Evolutionary conservation across 1,284 basidiomycete genomes (phyloP).

Genomic region (Malassezia caprae): DNA sequence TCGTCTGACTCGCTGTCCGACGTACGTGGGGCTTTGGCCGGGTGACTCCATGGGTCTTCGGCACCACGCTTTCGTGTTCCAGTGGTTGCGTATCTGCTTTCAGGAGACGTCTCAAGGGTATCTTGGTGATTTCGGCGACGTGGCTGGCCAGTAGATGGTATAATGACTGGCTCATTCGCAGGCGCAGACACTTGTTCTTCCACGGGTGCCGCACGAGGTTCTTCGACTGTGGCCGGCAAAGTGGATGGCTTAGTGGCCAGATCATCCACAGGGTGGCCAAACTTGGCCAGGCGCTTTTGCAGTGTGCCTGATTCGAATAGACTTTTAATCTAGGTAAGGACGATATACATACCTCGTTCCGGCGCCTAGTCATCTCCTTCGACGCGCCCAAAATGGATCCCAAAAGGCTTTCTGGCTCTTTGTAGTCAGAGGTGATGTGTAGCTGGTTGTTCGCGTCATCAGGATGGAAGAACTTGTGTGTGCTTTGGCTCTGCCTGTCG

Average conservation of each 20-base stretch:
- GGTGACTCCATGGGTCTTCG: conserved; percentile 2
- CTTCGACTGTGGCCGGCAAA: not conserved
- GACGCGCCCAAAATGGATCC: conserved; percentile 70
- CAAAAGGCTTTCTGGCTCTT: conserved; percentile 61
- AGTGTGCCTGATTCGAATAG: conserved; percentile 59
- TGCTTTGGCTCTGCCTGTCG: conserved; percentile 7
- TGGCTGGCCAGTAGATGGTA: not conserved
- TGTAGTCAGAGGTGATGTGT: conserved; percentile 21
- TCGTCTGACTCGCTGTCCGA: conserved; percentile 6
- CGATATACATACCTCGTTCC: conserved; percentile 60
- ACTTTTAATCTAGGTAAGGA: conserved; percentile 58
- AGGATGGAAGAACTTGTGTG: conserved; percentile 6
- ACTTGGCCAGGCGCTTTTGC: conserved; percentile 55
- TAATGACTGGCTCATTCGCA: not conserved
- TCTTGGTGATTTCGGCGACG: not conserved
- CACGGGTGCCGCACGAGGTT: not conserved
- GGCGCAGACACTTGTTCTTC: not conserved
- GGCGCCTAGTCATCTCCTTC: conserved; percentile 58
- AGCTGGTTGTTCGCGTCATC: conserved; percentile 11
- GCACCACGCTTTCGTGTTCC: not conserved
- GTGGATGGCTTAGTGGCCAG: not conserved
- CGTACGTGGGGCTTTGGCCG: not conserved
- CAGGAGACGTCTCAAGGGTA: not conserved
- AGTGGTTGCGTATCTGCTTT: not conserved
- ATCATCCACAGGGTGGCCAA: not conserved